Base-by-base conservation (phyloP, 257 asterid species). In the Lycium ferocissimum region DNA sequence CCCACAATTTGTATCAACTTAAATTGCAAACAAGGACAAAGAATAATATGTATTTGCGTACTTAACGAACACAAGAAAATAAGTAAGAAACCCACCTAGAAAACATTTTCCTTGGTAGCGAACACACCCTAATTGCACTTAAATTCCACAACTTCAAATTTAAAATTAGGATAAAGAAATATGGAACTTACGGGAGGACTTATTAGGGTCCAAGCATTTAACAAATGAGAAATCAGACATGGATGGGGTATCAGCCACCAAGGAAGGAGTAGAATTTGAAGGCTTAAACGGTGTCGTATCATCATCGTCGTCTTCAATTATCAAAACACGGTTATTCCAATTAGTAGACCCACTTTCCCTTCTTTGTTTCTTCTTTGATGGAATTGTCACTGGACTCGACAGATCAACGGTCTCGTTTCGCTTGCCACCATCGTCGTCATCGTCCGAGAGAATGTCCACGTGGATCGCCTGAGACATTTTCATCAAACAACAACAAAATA, bases 281-380 rank as follows among this genome's bases (percentile, higher is more conserved):
- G 79, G 83, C 82, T 88, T 91, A 58, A 62, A 7, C 5, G 96
- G 94, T 47, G 97, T 88, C 56, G 91, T 88, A 47, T 91, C 99
- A 84, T 95, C 99, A 57, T 90, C 98, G 79, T 94, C 99, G 79
- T 94, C 99, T 69, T 93, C 95, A 63, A 96, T 91, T 83, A 93
- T 58, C 79, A 94, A 83, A 40, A 93, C 89, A n/a, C n/a, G n/a
- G 47, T 40, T 40, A 3, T 85, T 62, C 57, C 12, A 18, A 26
- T 89, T 89, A 92, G 89, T 91, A 91, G 90, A 53, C 73, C 79
- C 33, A 10, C 79, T 67, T 53, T 87, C 91, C 33, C 84, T 89
- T 80, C 93, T 89, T 65, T 82, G 97, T 81, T 94, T 95, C 93
- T 95, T 94, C 88, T 90, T 95, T 61, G 91, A 86, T 57, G 85